Conservation (phyloP, 257 asterid genomes). For the Perilla frutescens region DNA sequence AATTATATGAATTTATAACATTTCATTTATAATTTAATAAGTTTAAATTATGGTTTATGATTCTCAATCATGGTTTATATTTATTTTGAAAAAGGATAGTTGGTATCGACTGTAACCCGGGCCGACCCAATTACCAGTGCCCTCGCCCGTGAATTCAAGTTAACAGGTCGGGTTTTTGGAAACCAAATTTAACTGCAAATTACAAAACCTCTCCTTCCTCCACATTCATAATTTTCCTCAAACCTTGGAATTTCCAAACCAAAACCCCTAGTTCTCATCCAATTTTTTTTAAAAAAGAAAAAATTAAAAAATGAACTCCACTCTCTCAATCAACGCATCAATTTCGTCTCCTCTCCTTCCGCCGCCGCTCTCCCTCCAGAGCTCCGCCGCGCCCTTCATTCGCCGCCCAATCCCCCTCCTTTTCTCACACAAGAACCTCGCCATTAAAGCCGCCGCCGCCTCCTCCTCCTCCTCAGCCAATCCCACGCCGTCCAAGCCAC, state of each 20-base stretch:
- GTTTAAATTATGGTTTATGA: too few relatives aligned
- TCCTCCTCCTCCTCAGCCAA: conserved; percentile 25
- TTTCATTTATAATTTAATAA: too few relatives aligned
- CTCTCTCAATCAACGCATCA: conserved; percentile 41
- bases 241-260: conserved; percentile 2
- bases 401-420: conserved; percentile 24
- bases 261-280: conserved; percentile 31
- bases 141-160: too few relatives aligned
- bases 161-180: conserved; percentile 25
- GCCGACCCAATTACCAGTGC: neutral
- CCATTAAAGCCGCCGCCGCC: conserved; percentile 45
- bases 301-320: conserved; percentile 44
- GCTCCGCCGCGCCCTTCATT: conserved; percentile 25
- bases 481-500: conserved; percentile 28
- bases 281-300: neutral
- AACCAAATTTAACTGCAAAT: neutral
- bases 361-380: conserved; percentile 30
- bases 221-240: neutral
- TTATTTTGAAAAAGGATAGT: too few relatives aligned
- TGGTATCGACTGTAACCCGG: too few relatives aligned
- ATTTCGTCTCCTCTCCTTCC: conserved; percentile 27
- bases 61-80: too few relatives aligned
- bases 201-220: neutral
- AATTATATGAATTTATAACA: too few relatives aligned
- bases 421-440: conserved; percentile 18